Base-by-base conservation (phyloP, 345 rosid species). In the Eucalyptus albens region DNA sequence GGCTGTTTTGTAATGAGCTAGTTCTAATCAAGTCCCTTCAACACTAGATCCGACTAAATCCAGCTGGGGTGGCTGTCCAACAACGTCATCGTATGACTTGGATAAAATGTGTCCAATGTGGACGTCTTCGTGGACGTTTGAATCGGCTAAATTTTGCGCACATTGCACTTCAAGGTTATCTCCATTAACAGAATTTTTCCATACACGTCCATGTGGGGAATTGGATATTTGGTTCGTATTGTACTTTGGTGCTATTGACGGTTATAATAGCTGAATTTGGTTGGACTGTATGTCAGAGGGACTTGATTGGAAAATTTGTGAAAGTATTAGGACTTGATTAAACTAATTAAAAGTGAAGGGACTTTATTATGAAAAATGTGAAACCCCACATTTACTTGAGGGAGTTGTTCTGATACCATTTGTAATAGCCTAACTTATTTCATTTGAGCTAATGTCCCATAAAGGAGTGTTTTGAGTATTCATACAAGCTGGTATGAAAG, bases 231-330 rank as follows among this genome's bases (percentile, higher is more conserved):
- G 21, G 44, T 77, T 77, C 5, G 5, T 7, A 77, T 77, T 22
- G 27, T 19, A 40, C 15, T 77, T 37, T 37, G 45, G 45, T 0
- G 8, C 42, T 37, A 24, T 8, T 21, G 2, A 37, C 1, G 5
- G 27, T 37, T 21, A 37, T 19, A 22, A 21, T 13, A 3, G 8
- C 26, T 21, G 27, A 77, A 21, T 77, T 77, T 77, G 47, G 5
- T 37, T 6, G 8, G 47, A 77, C 1, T 37, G 11, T 37, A 6
- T 19, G 45, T 37, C 0, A 14, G 15, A 6, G 14, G 45, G 45
- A 19, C 15, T 37, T 72, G 27, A 37, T 19, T 19, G 0, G 45
- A 72, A 72, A 72, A 72, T 72, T 21, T 37, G 8, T 37, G 83
- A 19, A 72, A 72, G 8, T 19, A 19, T 7, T 19, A 37, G 27